Conservation (phyloP, 192 early-diverging fungal species). For the Pecoramyces ruminantium region DNA sequence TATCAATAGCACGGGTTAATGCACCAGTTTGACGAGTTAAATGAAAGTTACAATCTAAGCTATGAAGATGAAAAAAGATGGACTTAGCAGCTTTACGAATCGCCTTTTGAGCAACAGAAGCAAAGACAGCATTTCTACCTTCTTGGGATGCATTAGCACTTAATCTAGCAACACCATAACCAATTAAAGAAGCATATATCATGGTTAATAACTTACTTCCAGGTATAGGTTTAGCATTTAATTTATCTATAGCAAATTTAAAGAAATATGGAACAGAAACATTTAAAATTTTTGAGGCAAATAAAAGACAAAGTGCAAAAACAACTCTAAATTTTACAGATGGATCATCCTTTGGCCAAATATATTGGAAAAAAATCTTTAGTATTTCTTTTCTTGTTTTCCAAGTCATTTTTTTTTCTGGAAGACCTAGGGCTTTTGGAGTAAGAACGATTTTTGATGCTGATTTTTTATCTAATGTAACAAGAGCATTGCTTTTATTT, state of each 20-base stretch:
- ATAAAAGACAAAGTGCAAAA: constrained; percentile 58
- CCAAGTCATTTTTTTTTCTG: neutral
- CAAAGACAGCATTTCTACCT: constrained; percentile 85
- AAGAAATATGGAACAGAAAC: constrained; percentile 93
- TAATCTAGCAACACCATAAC: constrained; percentile 82
- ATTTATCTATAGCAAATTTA: constrained; percentile 76
- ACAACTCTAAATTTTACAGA: constrained; percentile 77
- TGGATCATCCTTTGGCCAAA: constrained; percentile 84
- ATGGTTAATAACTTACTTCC: constrained; percentile 14
- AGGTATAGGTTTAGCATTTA: constrained; percentile 46
- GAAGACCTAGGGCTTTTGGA: neutral
- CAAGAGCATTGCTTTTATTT: neutral
- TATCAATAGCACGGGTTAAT: constrained; percentile 87
- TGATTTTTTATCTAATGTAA: neutral
- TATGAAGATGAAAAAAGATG: constrained; percentile 80
- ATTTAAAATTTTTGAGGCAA: constrained; percentile 72
- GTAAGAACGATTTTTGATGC: neutral
- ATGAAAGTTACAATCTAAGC: constrained; percentile 83
- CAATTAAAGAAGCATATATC: constrained; percentile 44
- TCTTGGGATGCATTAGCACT: constrained; percentile 70
- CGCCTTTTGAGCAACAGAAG: constrained; percentile 81
- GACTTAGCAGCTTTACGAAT: constrained; percentile 70
- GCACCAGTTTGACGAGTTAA: constrained; percentile 89
- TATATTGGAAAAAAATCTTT: constrained; percentile 49
- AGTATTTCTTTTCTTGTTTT: constrained; percentile 25